Base-by-base conservation (phyloP, 2,329 filamentous ascomycete species). In the Thyridium curvatum region DNA sequence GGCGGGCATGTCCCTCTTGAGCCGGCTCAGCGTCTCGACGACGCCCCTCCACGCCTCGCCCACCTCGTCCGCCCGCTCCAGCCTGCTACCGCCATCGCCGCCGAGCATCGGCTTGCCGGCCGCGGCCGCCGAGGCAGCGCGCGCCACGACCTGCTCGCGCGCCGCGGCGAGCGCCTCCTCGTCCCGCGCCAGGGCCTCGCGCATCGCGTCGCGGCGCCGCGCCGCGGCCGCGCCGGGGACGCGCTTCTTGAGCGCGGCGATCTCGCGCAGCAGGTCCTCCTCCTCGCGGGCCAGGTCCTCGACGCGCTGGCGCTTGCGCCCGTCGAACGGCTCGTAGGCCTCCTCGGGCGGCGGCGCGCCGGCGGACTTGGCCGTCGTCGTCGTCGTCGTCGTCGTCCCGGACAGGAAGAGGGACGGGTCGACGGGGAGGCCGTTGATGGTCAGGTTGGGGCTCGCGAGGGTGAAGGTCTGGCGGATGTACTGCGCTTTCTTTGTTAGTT, bases 251-350 rank as follows among this genome's bases (percentile, higher is more conserved):
- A 79, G 64, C 21, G 64, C 60, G 8, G 79, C 78, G 49, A 83
- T 79, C 50, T 81, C 74, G 47, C 78, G 73, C 33, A 82, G 71
- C 3, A 83, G 67, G 51, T 77, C 76, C 52, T 82, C 78, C 48
- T 83, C 79, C 42, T 79, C 69, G 43, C 72, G 65, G 43, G 74
- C 68, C n/a, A 82, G 69, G 30, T 75, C 71, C 52, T 78, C 75
- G 47, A 81, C 73, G 48, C 68, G 71, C 44, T 69, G 65, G 52
- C 77, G 76, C 49, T 75, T 71, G 54, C 73, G 72, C 4, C 64
- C 59, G 62, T 82, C 74, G 51, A 81, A 81, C 26, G 77, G 71
- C 49, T 79, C 77, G 63, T 77, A 77, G 42, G 63, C 59, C 33
- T 66, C 62, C 18, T 66, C 58, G 7, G 32, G 21, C 21, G 21